Base-by-base conservation (phyloP, 306 rosid genomes). In the Lotus japonicus region DNA sequence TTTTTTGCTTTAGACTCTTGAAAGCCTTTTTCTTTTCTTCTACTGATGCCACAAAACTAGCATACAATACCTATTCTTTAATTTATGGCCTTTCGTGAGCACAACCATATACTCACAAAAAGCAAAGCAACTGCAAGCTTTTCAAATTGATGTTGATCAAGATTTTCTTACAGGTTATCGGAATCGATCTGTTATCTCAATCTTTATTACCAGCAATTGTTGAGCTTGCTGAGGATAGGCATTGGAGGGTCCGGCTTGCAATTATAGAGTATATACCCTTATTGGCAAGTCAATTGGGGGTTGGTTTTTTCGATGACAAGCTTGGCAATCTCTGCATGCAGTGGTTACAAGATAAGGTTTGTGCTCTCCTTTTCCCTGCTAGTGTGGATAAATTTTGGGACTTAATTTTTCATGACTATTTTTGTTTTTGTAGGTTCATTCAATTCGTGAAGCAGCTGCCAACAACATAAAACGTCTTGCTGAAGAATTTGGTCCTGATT, bases 361-460 rank as follows among this genome's bases (percentile, higher is more conserved):
- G 89, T 72, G 58, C 64, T 51, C 15, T 39, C 14, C 43, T 12
- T 46, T 66, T 77, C 44, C 66, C 23, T 55, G 36, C 36, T 18
- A 57, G 26, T 9, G 68, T 57, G 56, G 13, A 67, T 19, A 45
- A 48, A 17, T 39, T 71, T 56, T 54, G 50, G 66, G 38, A 60
- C 59, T 56, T 7, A 16, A 36, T 76, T 58, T 4, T n/a, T 5
- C 23, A 18, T 31, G 71, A 46, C 58, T 70, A 15, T 35, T 72
- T 58, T 18, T 4, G 51, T 7, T 55, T 68, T 41, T 61, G 41
- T 64, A 68, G 98, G 98, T 94, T 66, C 88, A 90, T 87, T 86
- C 98, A 16, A 94, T 94, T 77, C 98, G 98, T 61, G 98, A 94
- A 74, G 98, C 97, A 58, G 98, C 97, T 80, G 96, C 98, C 67